A percentile compares a stretch with the other conserved stretches of the same genome.
These are phyloP conservation scores for Botrytis fabae DNA, from an alignment of 2,329 filamentous ascomycete genomes.

Conservation along the genomic window DNA sequence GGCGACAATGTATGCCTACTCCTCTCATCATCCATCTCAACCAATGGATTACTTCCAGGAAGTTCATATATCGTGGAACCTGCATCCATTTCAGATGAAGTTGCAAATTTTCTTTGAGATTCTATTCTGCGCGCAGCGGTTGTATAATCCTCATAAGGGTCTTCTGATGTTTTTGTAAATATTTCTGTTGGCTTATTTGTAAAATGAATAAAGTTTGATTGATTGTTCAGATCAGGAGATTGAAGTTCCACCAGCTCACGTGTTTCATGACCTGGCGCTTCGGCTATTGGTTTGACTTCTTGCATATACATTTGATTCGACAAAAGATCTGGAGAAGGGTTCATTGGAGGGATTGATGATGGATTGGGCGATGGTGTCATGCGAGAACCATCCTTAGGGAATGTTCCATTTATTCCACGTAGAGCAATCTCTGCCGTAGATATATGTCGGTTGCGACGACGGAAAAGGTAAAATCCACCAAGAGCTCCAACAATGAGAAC, in stretches of 20 bases:
- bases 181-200: constrained; percentile 6
- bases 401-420: neutral
- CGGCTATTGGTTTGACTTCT: neutral
- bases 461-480: constrained; percentile 2
- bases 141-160: neutral
- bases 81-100: constrained; percentile 3
- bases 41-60: neutral
- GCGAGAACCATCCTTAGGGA: neutral
- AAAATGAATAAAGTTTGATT: neutral
- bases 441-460: neutral
- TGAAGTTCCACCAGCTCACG: constrained; percentile 5
- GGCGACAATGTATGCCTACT: neutral
- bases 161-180: neutral
- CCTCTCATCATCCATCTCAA: constrained; percentile 12
- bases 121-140: constrained; percentile 1
- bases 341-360: neutral
- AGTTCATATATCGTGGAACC: constrained; percentile 8
- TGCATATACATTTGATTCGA: neutral
- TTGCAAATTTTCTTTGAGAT: neutral
- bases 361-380: neutral
- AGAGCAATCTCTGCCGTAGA: constrained; percentile 9
- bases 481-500: neutral
- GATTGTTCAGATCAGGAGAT: neutral
- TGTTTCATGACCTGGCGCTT: constrained; percentile 6
- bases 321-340: neutral